These are phyloP conservation scores for Citrus unshiu DNA, from an alignment of 345 rosid genomes.

Conservation along the genomic window DNA sequence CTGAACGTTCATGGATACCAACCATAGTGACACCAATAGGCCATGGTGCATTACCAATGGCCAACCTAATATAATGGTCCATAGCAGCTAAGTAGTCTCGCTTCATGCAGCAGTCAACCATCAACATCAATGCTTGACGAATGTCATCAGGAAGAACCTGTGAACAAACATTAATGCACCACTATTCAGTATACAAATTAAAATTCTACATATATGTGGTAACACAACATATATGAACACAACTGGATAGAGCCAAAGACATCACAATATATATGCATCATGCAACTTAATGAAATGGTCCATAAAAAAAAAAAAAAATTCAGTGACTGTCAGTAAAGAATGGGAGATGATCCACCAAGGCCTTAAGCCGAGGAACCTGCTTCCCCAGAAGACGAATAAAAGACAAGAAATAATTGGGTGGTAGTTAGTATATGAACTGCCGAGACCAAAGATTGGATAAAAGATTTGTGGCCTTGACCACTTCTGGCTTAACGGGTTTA, in stretches of 20 bases:
- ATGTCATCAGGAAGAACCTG: slow-evolving; percentile 89
- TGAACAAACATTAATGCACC: neutral
- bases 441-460: neutral
- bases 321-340: neutral
- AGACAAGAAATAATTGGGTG: neutral
- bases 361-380: neutral
- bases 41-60: slow-evolving; percentile 99
- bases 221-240: neutral
- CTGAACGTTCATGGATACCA: slow-evolving; percentile 99
- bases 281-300: neutral
- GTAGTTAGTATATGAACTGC: neutral
- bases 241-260: neutral
- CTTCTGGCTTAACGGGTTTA: neutral
- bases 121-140: slow-evolving; percentile 71
- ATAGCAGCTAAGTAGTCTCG: slow-evolving; percentile 96
- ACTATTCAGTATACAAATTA: neutral
- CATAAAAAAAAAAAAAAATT: neutral
- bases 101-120: slow-evolving; percentile 82
- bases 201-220: neutral
- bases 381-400: neutral
- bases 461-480: neutral
- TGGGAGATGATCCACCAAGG: neutral
- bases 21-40: slow-evolving; percentile 99
- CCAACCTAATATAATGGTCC: slow-evolving; percentile 93
- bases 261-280: neutral